Evolutionary conservation across 352 stramenopile genomes (phyloP).

Genomic region (Globisporangium polare): DNA sequence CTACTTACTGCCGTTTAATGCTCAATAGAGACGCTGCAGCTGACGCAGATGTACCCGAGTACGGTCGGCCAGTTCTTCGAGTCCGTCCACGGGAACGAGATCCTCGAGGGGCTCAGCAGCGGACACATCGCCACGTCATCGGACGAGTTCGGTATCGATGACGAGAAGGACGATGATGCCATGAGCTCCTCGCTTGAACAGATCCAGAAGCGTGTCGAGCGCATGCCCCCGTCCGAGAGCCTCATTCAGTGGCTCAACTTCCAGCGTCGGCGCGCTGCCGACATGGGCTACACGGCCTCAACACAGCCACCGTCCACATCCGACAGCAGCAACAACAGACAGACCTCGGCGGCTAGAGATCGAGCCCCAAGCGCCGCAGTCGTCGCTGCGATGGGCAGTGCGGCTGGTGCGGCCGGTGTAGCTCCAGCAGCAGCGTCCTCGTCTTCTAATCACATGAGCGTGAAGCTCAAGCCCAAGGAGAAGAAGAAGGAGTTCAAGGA

Average conservation of each 20-base stretch:
- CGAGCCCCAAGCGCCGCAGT: neutral
- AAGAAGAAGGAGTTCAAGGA: constrained; percentile 66
- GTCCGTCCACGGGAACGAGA: constrained; percentile 43
- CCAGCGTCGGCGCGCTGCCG: constrained; percentile 40
- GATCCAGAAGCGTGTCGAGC: constrained; percentile 31
- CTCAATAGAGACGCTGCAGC: constrained; percentile 43
- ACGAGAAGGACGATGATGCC: constrained; percentile 35
- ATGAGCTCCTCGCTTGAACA: constrained; percentile 29
- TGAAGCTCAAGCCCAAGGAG: constrained; percentile 41
- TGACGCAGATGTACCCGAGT: constrained; percentile 57
- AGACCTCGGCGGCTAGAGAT: neutral
- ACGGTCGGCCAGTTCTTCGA: constrained; percentile 60
- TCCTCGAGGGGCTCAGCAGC: constrained; percentile 53
- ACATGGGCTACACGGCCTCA: constrained; percentile 24
- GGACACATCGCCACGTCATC: constrained; percentile 46
- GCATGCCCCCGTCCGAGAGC: constrained; percentile 48
- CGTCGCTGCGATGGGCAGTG: neutral
- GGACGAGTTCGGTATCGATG: constrained; percentile 37
- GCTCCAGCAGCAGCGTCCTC: neutral
- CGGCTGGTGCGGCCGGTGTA: neutral
- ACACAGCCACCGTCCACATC: neutral
- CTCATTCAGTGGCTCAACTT: constrained; percentile 73
- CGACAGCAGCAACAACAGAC: neutral
- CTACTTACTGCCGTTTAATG: neutral
- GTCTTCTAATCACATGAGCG: neutral